phyloP scores from a whole-genome alignment of 1,139 yeast genomes.

The Suhomyces maxii region DNA sequence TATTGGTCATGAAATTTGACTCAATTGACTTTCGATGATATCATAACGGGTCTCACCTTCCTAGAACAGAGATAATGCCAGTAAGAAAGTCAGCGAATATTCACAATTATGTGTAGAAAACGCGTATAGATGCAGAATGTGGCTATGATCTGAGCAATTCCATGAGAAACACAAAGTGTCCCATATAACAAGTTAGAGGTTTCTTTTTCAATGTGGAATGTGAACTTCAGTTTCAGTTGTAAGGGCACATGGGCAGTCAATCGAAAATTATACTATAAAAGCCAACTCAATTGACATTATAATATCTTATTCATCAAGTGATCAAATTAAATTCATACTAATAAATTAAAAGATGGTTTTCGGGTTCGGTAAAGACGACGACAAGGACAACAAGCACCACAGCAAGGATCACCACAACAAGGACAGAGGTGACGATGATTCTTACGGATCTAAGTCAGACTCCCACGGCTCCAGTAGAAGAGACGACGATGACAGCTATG shows the following conservation, averaged over 20 bases:
- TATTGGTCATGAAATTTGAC: too few relatives aligned
- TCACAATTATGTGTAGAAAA: neutral
- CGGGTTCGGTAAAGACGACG: constrained; percentile 20
- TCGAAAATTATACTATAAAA: neutral
- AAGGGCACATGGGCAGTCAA: constrained; percentile 3
- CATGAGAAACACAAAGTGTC: neutral
- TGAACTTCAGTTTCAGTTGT: neutral
- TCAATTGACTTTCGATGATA: neutral
- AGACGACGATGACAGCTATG: constrained; percentile 12
- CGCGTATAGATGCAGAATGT: neutral
- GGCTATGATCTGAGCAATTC: neutral
- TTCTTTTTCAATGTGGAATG: constrained; percentile 1
- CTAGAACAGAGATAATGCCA: neutral
- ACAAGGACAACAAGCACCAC: constrained; percentile 12
- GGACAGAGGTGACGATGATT: constrained; percentile 13
- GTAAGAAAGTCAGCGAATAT: neutral
- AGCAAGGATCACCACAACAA: constrained; percentile 6
- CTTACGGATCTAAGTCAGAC: constrained; percentile 15
- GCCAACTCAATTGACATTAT: neutral
- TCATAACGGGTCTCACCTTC: neutral
- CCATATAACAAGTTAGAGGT: neutral
- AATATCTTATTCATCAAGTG: neutral
- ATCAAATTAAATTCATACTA: neutral
- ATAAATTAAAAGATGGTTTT: constrained; percentile 16
- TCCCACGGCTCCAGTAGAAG: constrained; percentile 11